Conservation (phyloP, 163 green algal genomes). For the Prototheca cutis region DNA sequence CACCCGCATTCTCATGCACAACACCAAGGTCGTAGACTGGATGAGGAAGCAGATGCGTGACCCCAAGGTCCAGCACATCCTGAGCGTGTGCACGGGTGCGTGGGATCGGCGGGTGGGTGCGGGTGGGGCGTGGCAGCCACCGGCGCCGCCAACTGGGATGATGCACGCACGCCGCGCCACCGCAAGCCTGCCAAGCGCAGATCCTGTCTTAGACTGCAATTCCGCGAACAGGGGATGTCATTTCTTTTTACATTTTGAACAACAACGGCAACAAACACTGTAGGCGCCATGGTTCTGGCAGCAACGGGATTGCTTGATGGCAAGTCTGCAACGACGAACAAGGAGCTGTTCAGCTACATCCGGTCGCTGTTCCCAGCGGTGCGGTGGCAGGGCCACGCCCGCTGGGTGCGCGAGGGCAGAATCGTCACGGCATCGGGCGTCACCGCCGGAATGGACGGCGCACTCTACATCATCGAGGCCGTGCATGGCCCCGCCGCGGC, state of each 20-base stretch:
- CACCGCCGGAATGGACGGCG: slow-evolving; percentile 17
- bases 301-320: slow-evolving; percentile 18
- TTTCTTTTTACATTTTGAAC: no score
- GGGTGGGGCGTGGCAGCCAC: no score
- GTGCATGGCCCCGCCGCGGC: slow-evolving; percentile 3
- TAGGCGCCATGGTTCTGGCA: slow-evolving; percentile 9
- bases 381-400: slow-evolving; percentile 7
- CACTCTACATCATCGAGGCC: slow-evolving; percentile 17
- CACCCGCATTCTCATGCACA: slow-evolving; percentile 9
- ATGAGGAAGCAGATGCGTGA: not conserved
- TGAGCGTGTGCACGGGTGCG: slow-evolving; percentile 23
- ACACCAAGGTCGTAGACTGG: slow-evolving; percentile 3
- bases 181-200: no score
- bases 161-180: no score
- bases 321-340: slow-evolving; percentile 22
- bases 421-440: slow-evolving; percentile 14
- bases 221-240: no score
- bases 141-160: no score
- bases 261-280: not conserved
- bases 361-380: not conserved
- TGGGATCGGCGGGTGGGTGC: no score
- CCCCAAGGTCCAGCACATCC: slow-evolving; percentile 7
- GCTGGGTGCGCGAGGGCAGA: slow-evolving; percentile 19
- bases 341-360: slow-evolving; percentile 16
- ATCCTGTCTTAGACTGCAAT: no score